Evolutionary conservation across 2,329 filamentous ascomycete genomes (phyloP), one percentile per base, ranked within the genome.

Genomic region (Ophiocordyceps polyrhachis-furcata): DNA sequence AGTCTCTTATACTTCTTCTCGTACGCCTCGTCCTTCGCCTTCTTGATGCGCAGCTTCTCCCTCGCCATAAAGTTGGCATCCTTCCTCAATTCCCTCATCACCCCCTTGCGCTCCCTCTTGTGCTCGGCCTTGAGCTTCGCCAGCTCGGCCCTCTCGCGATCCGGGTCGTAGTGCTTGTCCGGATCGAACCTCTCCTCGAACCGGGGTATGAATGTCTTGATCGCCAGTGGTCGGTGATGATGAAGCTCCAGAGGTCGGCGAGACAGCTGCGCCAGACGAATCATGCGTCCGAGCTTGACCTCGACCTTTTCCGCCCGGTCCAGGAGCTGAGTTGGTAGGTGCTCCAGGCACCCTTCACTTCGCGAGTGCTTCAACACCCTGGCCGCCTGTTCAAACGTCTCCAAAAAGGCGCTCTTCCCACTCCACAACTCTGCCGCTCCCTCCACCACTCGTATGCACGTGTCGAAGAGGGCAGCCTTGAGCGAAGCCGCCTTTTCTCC

Each of bases 141-240:
- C 49, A 83, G 65, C 57, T 95, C 87, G 20, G 84, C 81, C 31
- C 91, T 83, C 63, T 94, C 87, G 52, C 80, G 81, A 63, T 98
- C 83, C 1, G 87, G 87, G 58, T 98, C 93, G 74, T 98, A 96
- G 72, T 96, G 91, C 66, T 87, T 89, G 67, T 83, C 78, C 3
- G 91, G 91, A 61, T 93, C 91, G 73, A 87, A 98, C 47, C 76
- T 73, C 59, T 95, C 89, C 66, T 96, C 91, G 66, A 96, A 98
- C 62, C 93, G 94, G 62, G 91, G 91, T 42, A 95, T 78, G 47
- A 76, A 80, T 8, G 78, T 79, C 62, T 89, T 88, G 68, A 96
- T 93, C 20, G 91, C 81, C 3, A 93, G 73, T 0, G 88, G 86
- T 0, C 74, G 74, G 69, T 98, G 91, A 63, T 91, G 74, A 65